phyloP scores from a whole-genome alignment of 768 basidiomycete genomes.

The Hypholoma sublateritium region DNA sequence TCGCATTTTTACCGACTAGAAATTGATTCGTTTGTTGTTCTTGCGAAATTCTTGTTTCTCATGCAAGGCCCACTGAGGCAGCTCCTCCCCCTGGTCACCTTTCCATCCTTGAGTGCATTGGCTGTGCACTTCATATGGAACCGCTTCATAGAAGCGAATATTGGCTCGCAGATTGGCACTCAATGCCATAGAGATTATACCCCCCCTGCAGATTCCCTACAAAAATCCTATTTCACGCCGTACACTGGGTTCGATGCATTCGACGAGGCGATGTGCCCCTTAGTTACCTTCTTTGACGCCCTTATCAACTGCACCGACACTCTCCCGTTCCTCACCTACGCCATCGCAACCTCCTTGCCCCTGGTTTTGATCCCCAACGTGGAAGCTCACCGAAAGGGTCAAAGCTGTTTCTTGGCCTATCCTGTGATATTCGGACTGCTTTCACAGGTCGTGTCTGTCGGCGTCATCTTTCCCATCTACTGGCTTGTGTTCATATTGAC shows the following conservation, averaged over 20 bases:
- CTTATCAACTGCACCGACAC: slow-evolving; percentile 31
- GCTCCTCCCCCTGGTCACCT: slow-evolving; percentile 34
- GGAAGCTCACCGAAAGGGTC: slow-evolving; percentile 42
- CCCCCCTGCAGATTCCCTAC: slow-evolving; percentile 3
- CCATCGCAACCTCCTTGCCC: slow-evolving; percentile 31
- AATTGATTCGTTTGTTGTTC: too few relatives aligned
- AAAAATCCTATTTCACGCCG: slow-evolving; percentile 32
- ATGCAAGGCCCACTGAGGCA: too few relatives aligned
- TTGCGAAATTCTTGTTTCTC: too few relatives aligned
- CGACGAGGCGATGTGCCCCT: slow-evolving; percentile 41
- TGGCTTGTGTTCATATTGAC: slow-evolving; percentile 45
- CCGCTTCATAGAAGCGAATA: slow-evolving; percentile 28
- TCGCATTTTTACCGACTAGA: too few relatives aligned
- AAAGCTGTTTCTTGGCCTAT: slow-evolving; percentile 34
- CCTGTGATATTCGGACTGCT: slow-evolving; percentile 42
- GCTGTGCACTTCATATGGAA: slow-evolving; percentile 35
- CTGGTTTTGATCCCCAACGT: slow-evolving; percentile 42
- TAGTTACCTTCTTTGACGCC: slow-evolving; percentile 50
- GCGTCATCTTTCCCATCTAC: slow-evolving; percentile 45
- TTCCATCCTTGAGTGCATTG: slow-evolving; percentile 36
- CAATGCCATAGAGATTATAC: slow-evolving; percentile 28
- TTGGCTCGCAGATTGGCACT: slow-evolving; percentile 24
- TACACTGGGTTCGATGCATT: slow-evolving; percentile 37
- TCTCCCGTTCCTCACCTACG: slow-evolving; percentile 35
- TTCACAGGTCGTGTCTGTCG: slow-evolving; percentile 42